Percentiles rank a stretch among this genome's conserved stretches.
phyloP scores from a whole-genome alignment of 2,329 filamentous ascomycete genomes.

The Pseudogymnoascus sp. region DNA sequence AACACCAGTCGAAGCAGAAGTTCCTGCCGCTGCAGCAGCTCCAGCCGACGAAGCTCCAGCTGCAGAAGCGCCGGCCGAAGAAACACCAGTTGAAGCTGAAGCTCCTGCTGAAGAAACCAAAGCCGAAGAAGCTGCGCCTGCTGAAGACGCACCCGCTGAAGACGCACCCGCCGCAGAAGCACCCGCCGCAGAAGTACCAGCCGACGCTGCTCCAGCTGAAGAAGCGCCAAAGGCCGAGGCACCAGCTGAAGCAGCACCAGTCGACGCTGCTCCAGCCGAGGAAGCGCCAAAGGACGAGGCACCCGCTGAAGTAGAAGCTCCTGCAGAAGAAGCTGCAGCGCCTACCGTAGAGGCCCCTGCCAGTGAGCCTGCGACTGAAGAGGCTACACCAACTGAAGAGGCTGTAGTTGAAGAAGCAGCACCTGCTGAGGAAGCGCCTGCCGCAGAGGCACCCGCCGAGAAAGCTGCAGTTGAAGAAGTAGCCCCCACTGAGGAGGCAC shows the following conservation, averaged over 20 bases:
- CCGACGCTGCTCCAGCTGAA: not conserved
- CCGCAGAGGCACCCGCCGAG: not conserved
- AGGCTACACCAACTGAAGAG: conserved; percentile 2
- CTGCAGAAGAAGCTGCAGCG: not conserved
- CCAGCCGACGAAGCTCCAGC: not conserved
- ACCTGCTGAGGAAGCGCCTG: conserved; percentile 9
- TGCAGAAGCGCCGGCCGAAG: not conserved
- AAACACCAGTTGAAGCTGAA: not conserved
- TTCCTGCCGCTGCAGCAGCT: not conserved
- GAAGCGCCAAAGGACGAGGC: not conserved
- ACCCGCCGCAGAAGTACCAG: not conserved
- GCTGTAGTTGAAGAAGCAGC: conserved; percentile 10
- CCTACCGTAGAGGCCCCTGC: conserved; percentile 5
- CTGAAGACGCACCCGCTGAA: not conserved
- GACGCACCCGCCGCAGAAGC: not conserved
- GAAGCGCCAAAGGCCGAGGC: not conserved
- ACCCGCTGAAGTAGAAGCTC: not conserved
- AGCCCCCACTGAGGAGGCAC: not conserved
- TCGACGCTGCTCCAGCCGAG: not conserved
- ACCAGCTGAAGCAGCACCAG: not conserved
- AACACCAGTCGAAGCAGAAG: conserved; percentile 9
- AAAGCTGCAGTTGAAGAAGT: not conserved
- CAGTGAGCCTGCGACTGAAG: conserved; percentile 5
- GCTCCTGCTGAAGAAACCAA: not conserved
- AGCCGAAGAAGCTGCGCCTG: not conserved